Evolutionary conservation across 306 rosid genomes (phyloP), one percentile per base, ranked within the genome.

Genomic region (Sicyos edulis): DNA sequence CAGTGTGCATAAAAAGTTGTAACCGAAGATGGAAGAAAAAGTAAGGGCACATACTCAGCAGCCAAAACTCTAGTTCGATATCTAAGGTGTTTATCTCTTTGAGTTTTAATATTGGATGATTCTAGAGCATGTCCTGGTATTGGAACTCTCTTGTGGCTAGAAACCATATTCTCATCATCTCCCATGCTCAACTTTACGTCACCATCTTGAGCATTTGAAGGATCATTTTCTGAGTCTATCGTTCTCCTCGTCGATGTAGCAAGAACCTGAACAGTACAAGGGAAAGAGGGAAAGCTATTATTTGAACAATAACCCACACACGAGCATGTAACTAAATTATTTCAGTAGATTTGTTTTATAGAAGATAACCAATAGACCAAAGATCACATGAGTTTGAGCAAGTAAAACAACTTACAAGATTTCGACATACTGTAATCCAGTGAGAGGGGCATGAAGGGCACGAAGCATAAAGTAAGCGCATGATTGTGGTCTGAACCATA

Each of bases 21-120:
- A 59, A 21, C 13, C 19, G 22, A 32, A 32, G 37, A 32, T 32
- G 37, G 37, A 32, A 66, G 19, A 37, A 24, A 69, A 44, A 21
- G 6, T 67, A 7, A 45, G 64, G 17, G 32, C 42, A 82, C 96
- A 77, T 88, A 93, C 98, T 93, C 97, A 22, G 98, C 98, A 54
- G 97, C 97, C 84, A 93, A 93, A 74, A 86, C 92, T 81, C 98
- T 83, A 74, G 98, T 93, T 77, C 91, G 86, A 79, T 93, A 88
- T 93, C 98, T 88, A 76, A 90, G 97, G 85, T 90, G 93, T 81
- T 86, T 88, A 56, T 93, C 96, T 81, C 96, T 87, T 72, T 85
- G 89, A 34, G 81, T 50, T 42, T 80, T 65, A 74, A 77, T 80
- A 52, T 47, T 76, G 58, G 89, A 80, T 78, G 85, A 64, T 76